Percentiles rank a stretch among this genome's conserved stretches.
Evolutionary conservation across 1,139 yeast genomes (phyloP).

Genomic region (Pichia sp.): DNA sequence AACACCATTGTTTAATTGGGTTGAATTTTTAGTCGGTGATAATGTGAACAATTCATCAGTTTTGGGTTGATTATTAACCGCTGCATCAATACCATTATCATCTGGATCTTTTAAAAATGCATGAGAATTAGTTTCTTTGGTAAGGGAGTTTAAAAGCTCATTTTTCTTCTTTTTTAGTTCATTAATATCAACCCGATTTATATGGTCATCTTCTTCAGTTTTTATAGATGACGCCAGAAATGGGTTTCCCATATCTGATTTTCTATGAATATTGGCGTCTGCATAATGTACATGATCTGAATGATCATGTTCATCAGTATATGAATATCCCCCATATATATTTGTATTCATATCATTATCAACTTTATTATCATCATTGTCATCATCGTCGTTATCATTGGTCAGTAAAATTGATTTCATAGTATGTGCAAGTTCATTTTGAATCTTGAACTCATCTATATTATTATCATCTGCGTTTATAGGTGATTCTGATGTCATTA

Average conservation of each 20-base stretch:
- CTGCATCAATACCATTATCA: constrained; percentile 1
- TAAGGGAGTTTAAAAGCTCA: constrained; percentile 29
- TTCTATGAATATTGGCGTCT: constrained; percentile 4
- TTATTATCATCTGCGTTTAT: constrained; percentile 6
- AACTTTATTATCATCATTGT: constrained; percentile 2
- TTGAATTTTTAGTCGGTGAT: constrained; percentile 5
- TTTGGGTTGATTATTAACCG: background rate
- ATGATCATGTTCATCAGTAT: background rate
- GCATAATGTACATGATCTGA: constrained; percentile 13
- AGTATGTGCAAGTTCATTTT: constrained; percentile 26
- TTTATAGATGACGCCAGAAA: constrained; percentile 12
- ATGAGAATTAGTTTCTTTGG: constrained; percentile 15
- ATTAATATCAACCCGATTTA: constrained; percentile 17
- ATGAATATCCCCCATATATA: too few relatives aligned
- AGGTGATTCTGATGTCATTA: background rate
- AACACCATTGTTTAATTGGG: background rate
- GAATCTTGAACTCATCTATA: constrained; percentile 18
- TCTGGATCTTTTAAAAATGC: constrained; percentile 8
- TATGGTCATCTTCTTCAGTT: background rate
- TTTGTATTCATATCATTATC: background rate
- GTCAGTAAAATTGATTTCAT: constrained; percentile 22
- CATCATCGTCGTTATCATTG: constrained; percentile 4
- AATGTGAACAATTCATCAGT: constrained; percentile 6
- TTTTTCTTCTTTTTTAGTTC: constrained; percentile 25
- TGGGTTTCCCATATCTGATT: constrained; percentile 20